Conservation (phyloP, 148 eudicot genomes). For the Vaccinium vitisidaea region DNA sequence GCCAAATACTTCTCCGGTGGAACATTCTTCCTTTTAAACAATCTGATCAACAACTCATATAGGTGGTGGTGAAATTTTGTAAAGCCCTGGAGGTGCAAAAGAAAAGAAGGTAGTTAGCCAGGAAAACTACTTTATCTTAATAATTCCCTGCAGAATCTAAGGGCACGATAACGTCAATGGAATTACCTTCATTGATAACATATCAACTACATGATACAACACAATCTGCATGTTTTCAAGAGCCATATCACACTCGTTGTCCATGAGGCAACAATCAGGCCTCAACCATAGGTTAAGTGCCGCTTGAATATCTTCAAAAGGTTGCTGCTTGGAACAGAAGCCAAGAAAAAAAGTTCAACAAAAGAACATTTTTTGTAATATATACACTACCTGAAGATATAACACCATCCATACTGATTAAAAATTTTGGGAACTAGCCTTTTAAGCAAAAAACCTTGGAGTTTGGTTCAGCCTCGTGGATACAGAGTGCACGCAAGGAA, state of each 20-base stretch:
- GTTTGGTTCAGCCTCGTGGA: constrained; percentile 63
- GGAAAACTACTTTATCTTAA: background rate
- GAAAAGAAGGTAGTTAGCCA: constrained; percentile 16
- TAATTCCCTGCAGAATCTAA: background rate
- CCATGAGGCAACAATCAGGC: constrained; percentile 31
- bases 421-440: constrained; percentile 26
- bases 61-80: constrained; percentile 50
- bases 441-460: constrained; percentile 36
- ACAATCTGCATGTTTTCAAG: constrained; percentile 45
- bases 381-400: background rate
- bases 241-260: constrained; percentile 34
- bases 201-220: constrained; percentile 68
- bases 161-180: constrained; percentile 13
- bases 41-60: constrained; percentile 53
- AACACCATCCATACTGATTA: background rate
- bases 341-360: constrained; percentile 12
- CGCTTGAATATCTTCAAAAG: constrained; percentile 52
- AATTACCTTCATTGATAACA: constrained; percentile 77
- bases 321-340: constrained; percentile 38
- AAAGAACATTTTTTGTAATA: background rate
- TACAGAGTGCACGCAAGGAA: constrained; percentile 71
- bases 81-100: constrained; percentile 48
- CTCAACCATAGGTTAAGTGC: constrained; percentile 57
- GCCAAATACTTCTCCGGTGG: constrained; percentile 48
- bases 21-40: constrained; percentile 46